These are phyloP conservation scores for Leishmania turanica DNA, from an alignment of 208 protist species.

Conservation along the genomic window DNA sequence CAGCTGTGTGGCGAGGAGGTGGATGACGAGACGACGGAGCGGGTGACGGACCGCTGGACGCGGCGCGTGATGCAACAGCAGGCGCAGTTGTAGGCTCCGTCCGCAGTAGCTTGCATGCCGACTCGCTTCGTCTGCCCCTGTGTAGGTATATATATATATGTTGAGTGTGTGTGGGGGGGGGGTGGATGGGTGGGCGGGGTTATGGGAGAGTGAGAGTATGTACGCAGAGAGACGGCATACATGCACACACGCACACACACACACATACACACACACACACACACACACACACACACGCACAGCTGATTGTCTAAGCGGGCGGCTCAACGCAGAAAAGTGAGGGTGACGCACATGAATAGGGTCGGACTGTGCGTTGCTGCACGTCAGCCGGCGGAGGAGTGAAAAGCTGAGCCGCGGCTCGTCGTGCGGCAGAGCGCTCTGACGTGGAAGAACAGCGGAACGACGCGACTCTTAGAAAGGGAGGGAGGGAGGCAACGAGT, in stretches of 20 bases:
- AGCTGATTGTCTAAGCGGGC: neutral
- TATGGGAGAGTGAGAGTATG: no score
- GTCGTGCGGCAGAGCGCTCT: neutral
- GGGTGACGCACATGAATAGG: neutral
- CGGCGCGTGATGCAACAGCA: conserved; percentile 25
- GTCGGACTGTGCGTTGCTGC: no score
- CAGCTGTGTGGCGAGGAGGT: conserved; percentile 50
- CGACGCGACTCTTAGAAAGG: neutral
- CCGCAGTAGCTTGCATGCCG: neutral
- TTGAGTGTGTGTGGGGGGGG: no score
- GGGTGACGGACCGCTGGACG: conserved; percentile 60
- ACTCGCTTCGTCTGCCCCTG: neutral
- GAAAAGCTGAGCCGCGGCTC: neutral
- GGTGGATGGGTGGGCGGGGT: no score
- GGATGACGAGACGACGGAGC: conserved; percentile 42
- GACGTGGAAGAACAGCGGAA: neutral
- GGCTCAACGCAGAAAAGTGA: neutral
- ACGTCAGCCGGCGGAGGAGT: neutral
- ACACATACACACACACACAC: conserved; percentile 1
- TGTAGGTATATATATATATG: no score
- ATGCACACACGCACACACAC: neutral
- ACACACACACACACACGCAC: neutral
- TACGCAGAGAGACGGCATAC: neutral
- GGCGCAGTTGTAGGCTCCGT: neutral
- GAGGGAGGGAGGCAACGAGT: neutral